Base-by-base conservation (phyloP, 805 yeast genomes). In the Kuraishia hungarica region DNA sequence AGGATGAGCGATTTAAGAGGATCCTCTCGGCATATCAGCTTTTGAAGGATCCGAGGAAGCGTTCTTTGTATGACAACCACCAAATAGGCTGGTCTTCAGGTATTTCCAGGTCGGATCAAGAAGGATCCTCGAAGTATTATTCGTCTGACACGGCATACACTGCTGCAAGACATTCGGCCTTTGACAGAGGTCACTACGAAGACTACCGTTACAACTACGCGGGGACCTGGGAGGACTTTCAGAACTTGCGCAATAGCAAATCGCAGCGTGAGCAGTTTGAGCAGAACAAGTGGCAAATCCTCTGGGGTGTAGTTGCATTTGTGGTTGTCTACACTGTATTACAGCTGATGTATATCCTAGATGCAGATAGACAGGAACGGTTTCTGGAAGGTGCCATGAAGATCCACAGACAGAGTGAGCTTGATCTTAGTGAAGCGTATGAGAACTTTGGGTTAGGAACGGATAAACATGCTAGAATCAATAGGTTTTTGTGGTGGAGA, bases 161-260 rank as follows among this genome's bases (percentile, higher is more conserved):
- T 19, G 1, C 50, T n/a, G 21, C 29, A 23, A 6, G n/a, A 35
- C 52, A 43, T 19, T 50, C 46, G 20, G 24, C 54, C 50, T 50
- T 49, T 20, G 51, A 47, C 24, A 19, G 51, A 13, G 53, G 48
- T 3, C 51, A 52, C 19, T 39, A 54, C 46, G 43, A 51, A 50
- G 59, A 58, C 51, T 61, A 76, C 54, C 69, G 70, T 39, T 83
- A 83, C 64, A 81, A 85, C 82, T 78, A 72, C 52, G 86, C 87
- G 0, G 83, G 83, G 0, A 79, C 79, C 0, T 82, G 87, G 87
- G 86, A 82, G 58, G 88, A 83, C 56, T 77, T 76, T 63, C 78
- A 81, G 50, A 61, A 70, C 19, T 56, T 72, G 59, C 53, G 49
- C 24, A 11, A 20, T 19, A 39, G 52, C 20, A 39, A 35, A 20